phyloP scores from a whole-genome alignment of 2,329 filamentous ascomycete species.

The Colletotrichum viniferum region DNA sequence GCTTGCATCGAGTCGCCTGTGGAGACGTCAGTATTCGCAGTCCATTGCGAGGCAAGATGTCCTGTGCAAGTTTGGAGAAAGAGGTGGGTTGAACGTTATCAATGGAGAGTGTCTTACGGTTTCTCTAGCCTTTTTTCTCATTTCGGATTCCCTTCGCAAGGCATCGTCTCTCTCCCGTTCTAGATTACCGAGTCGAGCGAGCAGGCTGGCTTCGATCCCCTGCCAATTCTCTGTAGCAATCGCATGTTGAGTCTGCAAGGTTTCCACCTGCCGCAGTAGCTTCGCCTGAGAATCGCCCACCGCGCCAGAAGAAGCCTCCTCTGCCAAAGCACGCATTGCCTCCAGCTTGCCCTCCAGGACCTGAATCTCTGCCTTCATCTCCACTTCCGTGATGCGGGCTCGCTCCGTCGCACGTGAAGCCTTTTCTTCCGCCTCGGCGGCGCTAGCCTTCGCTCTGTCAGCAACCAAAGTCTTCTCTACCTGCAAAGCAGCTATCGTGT shows the following conservation, averaged over 20 bases:
- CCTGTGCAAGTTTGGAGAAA: not conserved
- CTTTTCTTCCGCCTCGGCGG: slow-evolving; percentile 76
- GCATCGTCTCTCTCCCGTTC: slow-evolving; percentile 94
- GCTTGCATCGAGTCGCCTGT: slow-evolving; percentile 67
- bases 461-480: slow-evolving; percentile 79
- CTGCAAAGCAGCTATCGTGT: slow-evolving; percentile 66
- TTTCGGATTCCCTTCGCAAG: slow-evolving; percentile 80
- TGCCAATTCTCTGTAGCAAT: slow-evolving; percentile 98
- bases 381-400: slow-evolving; percentile 70
- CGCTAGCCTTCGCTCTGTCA: slow-evolving; percentile 66
- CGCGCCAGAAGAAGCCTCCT: slow-evolving; percentile 85
- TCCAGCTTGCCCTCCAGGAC: slow-evolving; percentile 90
- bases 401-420: slow-evolving; percentile 75
- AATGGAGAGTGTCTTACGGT: slow-evolving; percentile 59
- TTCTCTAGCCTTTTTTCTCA: slow-evolving; percentile 89
- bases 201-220: slow-evolving; percentile 86
- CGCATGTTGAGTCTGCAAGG: slow-evolving; percentile 91
- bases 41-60: not conserved
- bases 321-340: slow-evolving; percentile 80
- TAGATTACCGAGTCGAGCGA: slow-evolving; percentile 75
- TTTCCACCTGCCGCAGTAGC: slow-evolving; percentile 91
- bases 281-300: slow-evolving; percentile 87
- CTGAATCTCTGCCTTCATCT: slow-evolving; percentile 78
- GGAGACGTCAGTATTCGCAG: slow-evolving; percentile 27
- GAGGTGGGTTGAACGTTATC: not conserved